phyloP scores from a whole-genome alignment of 441 rosid genomes.

The Pelargonium cotyledonis region DNA sequence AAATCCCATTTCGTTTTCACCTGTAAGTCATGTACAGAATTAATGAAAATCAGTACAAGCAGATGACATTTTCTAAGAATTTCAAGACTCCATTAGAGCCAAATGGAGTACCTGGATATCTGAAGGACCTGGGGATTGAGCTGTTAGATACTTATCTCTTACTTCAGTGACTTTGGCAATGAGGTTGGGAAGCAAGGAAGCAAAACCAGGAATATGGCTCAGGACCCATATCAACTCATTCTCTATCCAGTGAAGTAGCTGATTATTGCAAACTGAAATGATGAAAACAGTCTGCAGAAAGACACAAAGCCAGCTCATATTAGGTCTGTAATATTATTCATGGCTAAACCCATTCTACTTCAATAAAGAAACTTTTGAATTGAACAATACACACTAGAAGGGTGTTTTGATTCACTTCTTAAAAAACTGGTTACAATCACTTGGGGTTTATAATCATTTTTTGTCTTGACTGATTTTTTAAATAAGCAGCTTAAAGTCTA shows the following conservation, averaged over 20 bases:
- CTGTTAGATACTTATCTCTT: conserved; percentile 59
- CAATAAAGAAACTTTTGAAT: not conserved
- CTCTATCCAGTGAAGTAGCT: conserved; percentile 90
- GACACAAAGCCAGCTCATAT: not conserved
- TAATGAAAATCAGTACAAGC: not conserved
- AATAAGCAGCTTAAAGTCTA: too few relatives aligned
- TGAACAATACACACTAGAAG: not conserved
- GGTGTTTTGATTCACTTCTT: too few relatives aligned
- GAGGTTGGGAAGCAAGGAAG: conserved; percentile 51
- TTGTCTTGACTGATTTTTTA: too few relatives aligned
- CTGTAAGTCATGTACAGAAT: conserved; percentile 27
- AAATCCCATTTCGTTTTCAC: conserved; percentile 65
- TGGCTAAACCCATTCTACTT: not conserved
- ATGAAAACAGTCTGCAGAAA: conserved; percentile 4
- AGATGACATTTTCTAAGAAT: not conserved
- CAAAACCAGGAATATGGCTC: conserved; percentile 66
- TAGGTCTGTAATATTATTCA: not conserved
- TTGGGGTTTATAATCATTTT: too few relatives aligned
- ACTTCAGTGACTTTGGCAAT: conserved; percentile 48
- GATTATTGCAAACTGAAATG: conserved; percentile 81
- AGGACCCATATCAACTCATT: conserved; percentile 76
- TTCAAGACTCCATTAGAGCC: not conserved
- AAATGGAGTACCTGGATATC: conserved; percentile 42
- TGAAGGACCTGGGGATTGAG: conserved; percentile 28
- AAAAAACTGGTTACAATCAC: too few relatives aligned